Conservation (phyloP, 148 eudicot species). For the Chenopodium suecicum region DNA sequence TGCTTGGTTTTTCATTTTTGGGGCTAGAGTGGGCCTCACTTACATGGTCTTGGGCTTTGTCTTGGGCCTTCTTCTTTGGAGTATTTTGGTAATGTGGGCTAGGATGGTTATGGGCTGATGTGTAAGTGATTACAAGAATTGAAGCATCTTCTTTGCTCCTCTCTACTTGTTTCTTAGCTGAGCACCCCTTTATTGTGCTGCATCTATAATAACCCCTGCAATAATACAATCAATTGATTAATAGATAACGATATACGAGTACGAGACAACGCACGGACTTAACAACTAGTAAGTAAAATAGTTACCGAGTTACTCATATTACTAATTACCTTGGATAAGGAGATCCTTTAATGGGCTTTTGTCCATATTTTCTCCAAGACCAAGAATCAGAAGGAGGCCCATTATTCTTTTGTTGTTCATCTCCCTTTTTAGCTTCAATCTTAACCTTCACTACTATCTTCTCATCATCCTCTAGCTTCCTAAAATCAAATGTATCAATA, state of each 20-base stretch:
- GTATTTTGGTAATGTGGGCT: slow-evolving; percentile 2
- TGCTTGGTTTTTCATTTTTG: background rate
- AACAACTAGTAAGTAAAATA: background rate
- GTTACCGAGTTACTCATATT: background rate
- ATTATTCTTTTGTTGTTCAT: slow-evolving; percentile 36
- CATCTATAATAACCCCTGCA: slow-evolving; percentile 83
- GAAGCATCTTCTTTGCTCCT: slow-evolving; percentile 69
- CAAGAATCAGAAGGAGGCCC: slow-evolving; percentile 69
- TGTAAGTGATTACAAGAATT: slow-evolving; percentile 64
- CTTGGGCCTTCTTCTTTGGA: slow-evolving; percentile 6
- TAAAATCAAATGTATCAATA: background rate
- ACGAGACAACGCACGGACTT: too few relatives aligned
- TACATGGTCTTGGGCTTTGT: background rate
- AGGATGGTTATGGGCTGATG: slow-evolving; percentile 60
- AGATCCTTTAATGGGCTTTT: slow-evolving; percentile 79
- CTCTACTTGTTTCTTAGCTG: slow-evolving; percentile 82
- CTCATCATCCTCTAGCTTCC: slow-evolving; percentile 33
- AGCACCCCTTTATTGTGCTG: slow-evolving; percentile 78
- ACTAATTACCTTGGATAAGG: slow-evolving; percentile 54
- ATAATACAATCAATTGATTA: background rate
- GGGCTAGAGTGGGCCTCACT: slow-evolving; percentile 10
- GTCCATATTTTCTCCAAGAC: slow-evolving; percentile 92
- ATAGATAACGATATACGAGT: too few relatives aligned
- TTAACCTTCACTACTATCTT: slow-evolving; percentile 61
- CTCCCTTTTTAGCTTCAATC: slow-evolving; percentile 43